A percentile compares a stretch with the other conserved stretches of the same genome.
phyloP scores from a whole-genome alignment of 495 filamentous ascomycete genomes.

The Penicillium simplicissimum region DNA sequence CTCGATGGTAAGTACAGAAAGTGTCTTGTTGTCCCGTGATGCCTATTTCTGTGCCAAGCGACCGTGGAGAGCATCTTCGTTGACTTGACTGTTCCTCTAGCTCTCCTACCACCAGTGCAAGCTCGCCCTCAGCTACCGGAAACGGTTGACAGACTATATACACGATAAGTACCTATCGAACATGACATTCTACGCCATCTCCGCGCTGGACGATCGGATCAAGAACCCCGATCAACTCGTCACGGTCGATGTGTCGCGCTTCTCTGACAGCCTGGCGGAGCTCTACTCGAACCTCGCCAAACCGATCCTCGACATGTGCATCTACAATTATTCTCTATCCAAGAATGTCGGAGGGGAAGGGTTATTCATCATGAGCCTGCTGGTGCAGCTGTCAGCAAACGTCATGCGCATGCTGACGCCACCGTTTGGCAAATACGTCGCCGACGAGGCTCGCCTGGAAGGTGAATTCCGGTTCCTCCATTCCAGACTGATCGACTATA shows the following conservation, averaged over 20 bases:
- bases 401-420: constrained; percentile 94
- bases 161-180: constrained; percentile 92
- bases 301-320: constrained; percentile 88
- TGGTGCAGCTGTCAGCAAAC: constrained; percentile 89
- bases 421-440: constrained; percentile 98
- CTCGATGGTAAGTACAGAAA: constrained; percentile 75
- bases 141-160: constrained; percentile 85
- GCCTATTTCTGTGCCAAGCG: neutral
- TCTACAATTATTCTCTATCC: constrained; percentile 92
- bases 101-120: constrained; percentile 98
- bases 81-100: constrained; percentile 41
- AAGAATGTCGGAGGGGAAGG: constrained; percentile 93
- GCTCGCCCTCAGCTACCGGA: constrained; percentile 87
- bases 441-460: constrained; percentile 90
- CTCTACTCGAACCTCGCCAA: constrained; percentile 98
- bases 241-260: constrained; percentile 92
- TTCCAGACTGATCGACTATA: constrained; percentile 89
- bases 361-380: constrained; percentile 86
- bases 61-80: constrained; percentile 12
- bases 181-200: constrained; percentile 97
- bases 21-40: neutral
- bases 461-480: constrained; percentile 97
- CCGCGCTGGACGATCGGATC: constrained; percentile 93
- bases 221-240: constrained; percentile 99
- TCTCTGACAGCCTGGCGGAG: constrained; percentile 92